phyloP scores from a whole-genome alignment of 805 yeast genomes.

The Pichia membranifaciens region DNA sequence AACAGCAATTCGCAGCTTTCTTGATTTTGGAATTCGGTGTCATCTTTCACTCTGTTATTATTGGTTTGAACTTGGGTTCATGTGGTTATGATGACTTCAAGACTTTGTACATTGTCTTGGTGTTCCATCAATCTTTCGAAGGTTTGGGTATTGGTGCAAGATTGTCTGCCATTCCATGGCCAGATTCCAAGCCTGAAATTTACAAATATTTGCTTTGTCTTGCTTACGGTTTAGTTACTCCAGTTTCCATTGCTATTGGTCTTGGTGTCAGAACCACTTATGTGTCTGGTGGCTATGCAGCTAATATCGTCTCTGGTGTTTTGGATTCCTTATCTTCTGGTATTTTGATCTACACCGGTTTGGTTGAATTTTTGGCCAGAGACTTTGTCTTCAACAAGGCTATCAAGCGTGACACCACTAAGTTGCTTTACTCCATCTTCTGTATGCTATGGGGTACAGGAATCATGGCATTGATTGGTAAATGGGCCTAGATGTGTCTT shows the following conservation, averaged over 20 bases:
- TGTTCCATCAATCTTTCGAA: conserved; percentile 74
- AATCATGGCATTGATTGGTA: conserved; percentile 66
- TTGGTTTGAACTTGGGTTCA: conserved; percentile 69
- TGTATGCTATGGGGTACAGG: conserved; percentile 56
- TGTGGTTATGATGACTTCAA: conserved; percentile 61
- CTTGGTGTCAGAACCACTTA: conserved; percentile 61
- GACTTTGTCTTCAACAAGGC: conserved; percentile 59
- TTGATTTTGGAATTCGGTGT: conserved; percentile 59
- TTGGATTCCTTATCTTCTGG: conserved; percentile 73
- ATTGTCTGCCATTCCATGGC: conserved; percentile 47
- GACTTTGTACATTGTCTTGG: conserved; percentile 56
- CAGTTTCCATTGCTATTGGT: conserved; percentile 70
- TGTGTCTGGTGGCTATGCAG: conserved; percentile 46
- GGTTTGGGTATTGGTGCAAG: conserved; percentile 80
- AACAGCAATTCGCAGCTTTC: conserved; percentile 16
- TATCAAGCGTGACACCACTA: conserved; percentile 45
- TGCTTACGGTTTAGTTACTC: conserved; percentile 54
- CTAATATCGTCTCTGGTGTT: conserved; percentile 59
- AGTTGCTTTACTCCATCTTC: conserved; percentile 42
- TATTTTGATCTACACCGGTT: conserved; percentile 63
- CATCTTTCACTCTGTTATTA: conserved; percentile 71
- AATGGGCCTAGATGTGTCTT: conserved; percentile 71
- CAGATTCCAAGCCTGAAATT: conserved; percentile 19
- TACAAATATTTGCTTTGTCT: conserved; percentile 44
- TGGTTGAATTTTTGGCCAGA: conserved; percentile 70